Base-by-base conservation (phyloP, 2,329 filamentous ascomycete genomes). In the Diaporthe sp. region DNA sequence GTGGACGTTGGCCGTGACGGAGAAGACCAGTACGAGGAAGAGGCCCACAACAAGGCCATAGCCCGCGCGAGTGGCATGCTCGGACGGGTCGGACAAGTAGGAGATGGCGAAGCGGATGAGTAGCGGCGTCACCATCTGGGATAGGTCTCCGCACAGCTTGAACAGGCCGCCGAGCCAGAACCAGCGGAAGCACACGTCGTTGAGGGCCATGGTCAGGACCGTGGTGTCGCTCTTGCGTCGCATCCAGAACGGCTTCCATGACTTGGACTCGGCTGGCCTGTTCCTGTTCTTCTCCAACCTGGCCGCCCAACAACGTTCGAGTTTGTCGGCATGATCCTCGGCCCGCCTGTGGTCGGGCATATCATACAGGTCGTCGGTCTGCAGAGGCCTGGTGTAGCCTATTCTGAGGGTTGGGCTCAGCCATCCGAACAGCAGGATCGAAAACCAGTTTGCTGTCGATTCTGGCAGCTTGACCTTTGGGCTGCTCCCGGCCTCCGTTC, bases 101-200 rank as follows among this genome's bases (percentile, higher is more conserved):
- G 67, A 49, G 73, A 81, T 80, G 72, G 79, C 72, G 49, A 78
- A 80, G n/a, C 80, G 76, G 57, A 81, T 80, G 60, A 81, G 75
- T 49, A 81, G 75, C 44, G 80, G 80, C n/a, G 80, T 78, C 19
- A 78, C 34, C 34, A 80, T 80, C 60, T 80, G 79, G 9, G 75
- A 71, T 57, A 81, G 15, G 72, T 82, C 81, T 12, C 80, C 81
- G 8, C 72, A 67, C 0, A 82, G 42, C 34, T 81, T 81, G 22
- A 82, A 73, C 15, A 82, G 28, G 6, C 81, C 81, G 0, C 81
- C 80, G 0, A 79, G 60, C 81, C 81, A 82, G 76, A 82, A 82
- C 78, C 81, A 79, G 10, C 61, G 73, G 55, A 82, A 82, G 65
- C 80, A 82, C 37, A 82, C 80, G 22, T 82, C 81, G 44, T 80